Percentiles rank a stretch among this genome's conserved stretches.
Conservation (phyloP, 768 basidiomycete species). For the Mrakia hoshinonis region DNA sequence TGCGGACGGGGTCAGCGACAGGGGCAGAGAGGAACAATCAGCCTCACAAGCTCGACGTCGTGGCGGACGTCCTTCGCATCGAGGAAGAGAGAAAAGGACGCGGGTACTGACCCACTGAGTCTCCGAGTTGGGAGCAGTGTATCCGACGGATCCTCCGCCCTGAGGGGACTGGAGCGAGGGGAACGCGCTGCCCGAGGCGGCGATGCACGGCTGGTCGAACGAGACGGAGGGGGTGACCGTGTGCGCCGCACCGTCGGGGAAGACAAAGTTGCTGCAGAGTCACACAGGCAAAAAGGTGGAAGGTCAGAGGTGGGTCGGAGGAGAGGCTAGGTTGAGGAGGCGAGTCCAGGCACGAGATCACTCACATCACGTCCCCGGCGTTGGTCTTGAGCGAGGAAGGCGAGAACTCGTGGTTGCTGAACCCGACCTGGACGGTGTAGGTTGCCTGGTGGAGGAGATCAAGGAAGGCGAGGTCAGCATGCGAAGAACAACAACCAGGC, state of each 20-base stretch:
- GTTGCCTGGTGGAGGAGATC: not conserved
- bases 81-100: not conserved
- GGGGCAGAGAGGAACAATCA: not conserved
- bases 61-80: not conserved
- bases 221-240: not conserved
- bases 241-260: not conserved
- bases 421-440: not conserved
- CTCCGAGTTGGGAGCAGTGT: not conserved
- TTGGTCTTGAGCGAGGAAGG: not conserved
- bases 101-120: not conserved
- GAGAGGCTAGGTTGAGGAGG: no score
- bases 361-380: not conserved
- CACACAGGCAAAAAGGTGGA: no score
- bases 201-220: not conserved
- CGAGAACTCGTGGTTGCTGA: not conserved
- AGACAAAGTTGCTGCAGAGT: constrained; percentile 4
- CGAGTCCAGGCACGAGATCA: no score
- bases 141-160: not conserved
- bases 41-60: no score
- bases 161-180: not conserved
- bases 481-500: no score
- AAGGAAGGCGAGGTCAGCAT: not conserved
- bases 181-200: not conserved
- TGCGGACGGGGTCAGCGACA: not conserved
- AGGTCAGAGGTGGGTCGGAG: no score